Evolutionary conservation across 345 rosid species (phyloP), one percentile per base, ranked within the genome.

Genomic region (Abelmoschus esculentus): DNA sequence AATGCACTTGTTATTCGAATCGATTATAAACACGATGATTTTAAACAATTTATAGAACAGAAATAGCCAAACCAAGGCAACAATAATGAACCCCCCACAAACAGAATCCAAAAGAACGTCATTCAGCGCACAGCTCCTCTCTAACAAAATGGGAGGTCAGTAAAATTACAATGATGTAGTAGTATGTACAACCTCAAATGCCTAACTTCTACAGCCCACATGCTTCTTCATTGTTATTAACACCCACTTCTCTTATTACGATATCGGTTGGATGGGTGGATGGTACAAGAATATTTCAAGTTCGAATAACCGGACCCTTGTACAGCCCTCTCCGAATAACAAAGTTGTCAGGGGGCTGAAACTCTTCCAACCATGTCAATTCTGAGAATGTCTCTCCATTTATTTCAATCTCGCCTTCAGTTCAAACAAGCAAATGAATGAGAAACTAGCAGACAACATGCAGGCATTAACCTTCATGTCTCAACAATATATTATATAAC

Each of bases 321-420:
- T 90, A 93, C 22, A 31, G 61, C 67, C 89, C 86, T 81, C 95
- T 81, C 70, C 78, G 72, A 40, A 86, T 91, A 77, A 88, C 86
- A 76, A 88, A 86, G 83, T 88, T 80, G 79, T 90, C 98, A 3
- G 96, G 90, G 36, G 86, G 92, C 80, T 78, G 92, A 80, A 74
- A 87, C 74, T 93, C 96, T 85, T 88, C 96, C 53, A 91, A 81
- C 97, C 97, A 91, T 7, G 87, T 74, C 49, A 87, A 80, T 15
- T 84, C 83, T 0, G 88, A 79, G 13, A 79, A 77, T 36, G 70
- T 79, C 70, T 72, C 81, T 40, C 92, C 92, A 70, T 81, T 75
- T 82, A 83, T 75, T 75, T 87, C 83, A 11, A 87, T 59, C 56
- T 87, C 86, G 73, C 89, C 96, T 92, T 80, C 81, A 78, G 69